Base-by-base conservation (phyloP, 345 rosid genomes). In the Litchi chinensis region DNA sequence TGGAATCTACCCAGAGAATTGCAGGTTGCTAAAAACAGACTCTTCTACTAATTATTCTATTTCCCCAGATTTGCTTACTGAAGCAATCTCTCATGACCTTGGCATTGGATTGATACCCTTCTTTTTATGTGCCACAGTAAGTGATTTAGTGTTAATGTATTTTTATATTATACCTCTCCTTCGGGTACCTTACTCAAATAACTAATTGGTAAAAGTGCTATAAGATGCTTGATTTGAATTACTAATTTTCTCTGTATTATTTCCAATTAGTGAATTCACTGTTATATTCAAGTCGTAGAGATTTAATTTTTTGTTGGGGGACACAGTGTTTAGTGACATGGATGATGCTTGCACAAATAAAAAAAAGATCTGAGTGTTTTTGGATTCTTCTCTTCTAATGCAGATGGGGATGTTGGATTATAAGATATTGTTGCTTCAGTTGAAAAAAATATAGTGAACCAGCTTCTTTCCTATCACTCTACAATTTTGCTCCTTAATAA, bases 41-140 rank as follows among this genome's bases (percentile, higher is more conserved):
- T 81, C 91, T 64, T 88, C 93, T 46, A 86, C 94, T 9, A 89
- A 89, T 81, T 95, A 93, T 83, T 88, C 94, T 16, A 84, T 93
- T 76, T 78, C 83, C 46, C 95, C 97, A 21, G 87, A 86, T 79
- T 39, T 63, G 76, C 87, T 95, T 15, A 79, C 78, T 76, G 89
- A 89, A 80, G 87, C 93, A 70, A 87, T 95, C 86, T 88, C 90
- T 24, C 40, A 12, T 15, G 98, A 95, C 85, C 81, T 91, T 79
- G 87, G 92, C n/a, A 56, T 37, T 12, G 97, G 98, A 78, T 82
- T 91, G 83, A 85, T 93, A 71, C 98, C 98, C 64, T 89, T 95
- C 82, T 91, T 95, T 81, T 76, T 95, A 70, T 93, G 98, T 72
- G 95, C 90, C 56, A 92, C 88, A 73, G 98, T 95, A 86, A 83